phyloP scores from a whole-genome alignment of 768 basidiomycete genomes.

The Fibroporia radiculosa region DNA sequence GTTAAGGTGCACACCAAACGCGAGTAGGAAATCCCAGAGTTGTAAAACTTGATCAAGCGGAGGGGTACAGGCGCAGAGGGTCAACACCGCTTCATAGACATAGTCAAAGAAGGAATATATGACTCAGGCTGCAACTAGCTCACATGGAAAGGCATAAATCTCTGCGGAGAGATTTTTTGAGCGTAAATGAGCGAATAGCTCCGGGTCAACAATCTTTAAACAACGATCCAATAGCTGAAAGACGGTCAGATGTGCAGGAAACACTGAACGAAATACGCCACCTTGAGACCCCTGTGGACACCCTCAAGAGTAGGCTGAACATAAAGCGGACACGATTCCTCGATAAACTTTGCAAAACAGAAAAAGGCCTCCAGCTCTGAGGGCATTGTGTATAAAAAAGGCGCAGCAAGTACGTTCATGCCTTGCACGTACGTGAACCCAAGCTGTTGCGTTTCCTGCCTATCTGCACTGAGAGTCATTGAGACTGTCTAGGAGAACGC shows the following conservation, averaged over 20 bases:
- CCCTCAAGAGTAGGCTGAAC: slow-evolving; percentile 95
- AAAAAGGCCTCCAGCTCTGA: slow-evolving; percentile 98
- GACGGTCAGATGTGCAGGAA: not conserved
- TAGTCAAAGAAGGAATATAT: no score
- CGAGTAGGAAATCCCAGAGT: slow-evolving; percentile 95
- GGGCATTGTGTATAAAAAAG: slow-evolving; percentile 95
- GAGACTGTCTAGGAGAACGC: not conserved
- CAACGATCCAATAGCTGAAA: slow-evolving; percentile 85
- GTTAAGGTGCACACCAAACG: slow-evolving; percentile 95
- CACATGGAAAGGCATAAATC: slow-evolving; percentile 96
- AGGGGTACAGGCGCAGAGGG: slow-evolving; percentile 93
- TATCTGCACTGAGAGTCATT: slow-evolving; percentile 39
- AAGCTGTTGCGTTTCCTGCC: slow-evolving; percentile 69
- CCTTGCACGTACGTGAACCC: slow-evolving; percentile 98
- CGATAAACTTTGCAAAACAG: slow-evolving; percentile 94
- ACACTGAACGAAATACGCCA: slow-evolving; percentile 25
- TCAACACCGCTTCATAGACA: slow-evolving; percentile 80
- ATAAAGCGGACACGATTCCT: slow-evolving; percentile 91
- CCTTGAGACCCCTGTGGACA: slow-evolving; percentile 91
- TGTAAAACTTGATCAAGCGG: slow-evolving; percentile 91
- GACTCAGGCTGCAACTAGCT: no score
- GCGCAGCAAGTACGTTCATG: slow-evolving; percentile 98
- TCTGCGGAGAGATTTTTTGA: slow-evolving; percentile 92
- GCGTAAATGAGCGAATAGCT: slow-evolving; percentile 72
- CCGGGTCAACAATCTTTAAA: slow-evolving; percentile 84